phyloP scores from a whole-genome alignment of 352 stramenopile genomes.

The Phytophthora multivora region DNA sequence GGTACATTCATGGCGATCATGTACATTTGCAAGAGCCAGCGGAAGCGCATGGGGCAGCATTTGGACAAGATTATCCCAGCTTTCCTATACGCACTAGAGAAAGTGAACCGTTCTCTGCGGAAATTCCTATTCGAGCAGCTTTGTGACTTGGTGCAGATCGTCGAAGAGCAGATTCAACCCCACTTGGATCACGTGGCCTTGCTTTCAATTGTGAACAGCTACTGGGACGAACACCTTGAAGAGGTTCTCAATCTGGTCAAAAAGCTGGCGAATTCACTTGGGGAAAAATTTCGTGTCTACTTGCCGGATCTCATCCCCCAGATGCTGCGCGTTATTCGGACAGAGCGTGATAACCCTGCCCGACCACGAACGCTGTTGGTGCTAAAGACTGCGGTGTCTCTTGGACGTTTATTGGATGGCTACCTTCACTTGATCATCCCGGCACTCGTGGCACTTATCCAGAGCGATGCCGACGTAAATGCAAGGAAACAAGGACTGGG shows the following conservation, averaged over 20 bases:
- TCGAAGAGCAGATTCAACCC: slow-evolving; percentile 96
- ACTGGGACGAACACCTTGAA: slow-evolving; percentile 93
- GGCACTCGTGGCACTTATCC: slow-evolving; percentile 79
- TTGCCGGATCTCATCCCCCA: slow-evolving; percentile 88
- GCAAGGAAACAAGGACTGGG: slow-evolving; percentile 81
- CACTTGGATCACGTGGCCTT: slow-evolving; percentile 85
- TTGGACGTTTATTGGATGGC: slow-evolving; percentile 77
- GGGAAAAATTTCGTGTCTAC: slow-evolving; percentile 90
- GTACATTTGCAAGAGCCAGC: slow-evolving; percentile 98
- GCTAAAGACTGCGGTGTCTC: slow-evolving; percentile 77
- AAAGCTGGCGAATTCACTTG: slow-evolving; percentile 85
- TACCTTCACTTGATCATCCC: slow-evolving; percentile 89
- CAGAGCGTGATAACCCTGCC: slow-evolving; percentile 67
- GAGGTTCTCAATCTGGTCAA: slow-evolving; percentile 98
- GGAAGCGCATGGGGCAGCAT: slow-evolving; percentile 94
- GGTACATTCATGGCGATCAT: slow-evolving; percentile 98
- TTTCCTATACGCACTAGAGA: slow-evolving; percentile 95
- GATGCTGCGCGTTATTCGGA: slow-evolving; percentile 86
- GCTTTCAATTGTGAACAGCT: slow-evolving; percentile 82
- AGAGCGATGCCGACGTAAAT: slow-evolving; percentile 84
- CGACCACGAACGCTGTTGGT: slow-evolving; percentile 79
- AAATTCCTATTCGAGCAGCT: slow-evolving; percentile 98
- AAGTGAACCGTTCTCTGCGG: slow-evolving; percentile 82
- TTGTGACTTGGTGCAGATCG: slow-evolving; percentile 95
- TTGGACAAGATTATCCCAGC: slow-evolving; percentile 97